These are phyloP conservation scores for Pythium aristosporum DNA, from an alignment of 352 stramenopile genomes.

Conservation along the genomic window DNA sequence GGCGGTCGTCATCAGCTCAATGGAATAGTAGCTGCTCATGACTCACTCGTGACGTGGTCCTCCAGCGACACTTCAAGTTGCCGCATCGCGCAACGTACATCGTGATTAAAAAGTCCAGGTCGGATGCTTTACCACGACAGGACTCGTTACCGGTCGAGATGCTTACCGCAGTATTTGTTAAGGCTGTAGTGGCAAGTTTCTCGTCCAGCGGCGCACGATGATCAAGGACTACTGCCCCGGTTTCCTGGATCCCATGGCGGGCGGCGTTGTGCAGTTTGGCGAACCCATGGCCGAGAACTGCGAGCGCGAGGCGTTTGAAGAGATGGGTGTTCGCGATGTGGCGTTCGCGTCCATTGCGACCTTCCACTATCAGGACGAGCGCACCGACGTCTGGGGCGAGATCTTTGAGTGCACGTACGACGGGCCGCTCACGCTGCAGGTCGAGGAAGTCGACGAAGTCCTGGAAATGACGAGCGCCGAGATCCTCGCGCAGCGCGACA, in stretches of 20 bases:
- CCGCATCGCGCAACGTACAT: conserved; percentile 87
- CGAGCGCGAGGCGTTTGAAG: conserved; percentile 71
- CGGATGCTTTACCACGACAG: not conserved
- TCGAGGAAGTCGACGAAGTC: conserved; percentile 80
- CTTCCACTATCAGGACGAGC: conserved; percentile 70
- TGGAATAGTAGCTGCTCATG: not conserved
- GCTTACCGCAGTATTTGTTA: not conserved
- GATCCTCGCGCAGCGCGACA: conserved; percentile 50
- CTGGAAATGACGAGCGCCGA: conserved; percentile 70
- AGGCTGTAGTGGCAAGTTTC: conserved; percentile 61
- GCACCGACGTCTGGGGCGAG: conserved; percentile 68
- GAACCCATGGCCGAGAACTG: conserved; percentile 73
- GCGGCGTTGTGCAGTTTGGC: conserved; percentile 76
- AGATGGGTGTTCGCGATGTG: conserved; percentile 78
- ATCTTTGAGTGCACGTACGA: conserved; percentile 82
- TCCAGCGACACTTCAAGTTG: conserved; percentile 70
- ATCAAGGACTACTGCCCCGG: conserved; percentile 90
- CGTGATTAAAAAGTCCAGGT: conserved; percentile 80
- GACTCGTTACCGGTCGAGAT: not conserved
- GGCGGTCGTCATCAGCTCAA: not conserved
- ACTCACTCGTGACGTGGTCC: not conserved
- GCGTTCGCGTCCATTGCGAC: conserved; percentile 47
- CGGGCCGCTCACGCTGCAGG: conserved; percentile 56
- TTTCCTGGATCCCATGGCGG: conserved; percentile 80
- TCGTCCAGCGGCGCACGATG: conserved; percentile 83